Evolutionary conservation across 148 eudicot genomes (phyloP).

Genomic region (Silene conica): DNA sequence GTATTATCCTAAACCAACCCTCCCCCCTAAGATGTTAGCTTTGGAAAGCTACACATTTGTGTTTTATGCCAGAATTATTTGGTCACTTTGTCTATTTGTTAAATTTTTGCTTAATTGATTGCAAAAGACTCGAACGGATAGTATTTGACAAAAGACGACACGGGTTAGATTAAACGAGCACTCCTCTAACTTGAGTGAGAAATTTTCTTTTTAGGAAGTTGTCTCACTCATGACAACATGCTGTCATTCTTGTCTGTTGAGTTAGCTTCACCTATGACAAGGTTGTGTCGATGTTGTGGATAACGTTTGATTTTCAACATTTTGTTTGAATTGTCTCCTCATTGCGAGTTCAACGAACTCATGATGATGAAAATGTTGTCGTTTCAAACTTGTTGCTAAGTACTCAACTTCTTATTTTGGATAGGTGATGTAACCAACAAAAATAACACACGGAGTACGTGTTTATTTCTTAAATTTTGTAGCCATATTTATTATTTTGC

Average conservation of each 20-base stretch:
- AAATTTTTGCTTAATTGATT: background rate
- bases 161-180: background rate
- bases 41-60: background rate
- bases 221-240: background rate
- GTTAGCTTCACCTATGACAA: slow-evolving; percentile 4
- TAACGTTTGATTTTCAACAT: background rate
- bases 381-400: slow-evolving; percentile 4
- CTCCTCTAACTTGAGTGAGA: too few species aligned
- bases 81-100: background rate
- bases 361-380: background rate
- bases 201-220: background rate
- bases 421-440: background rate
- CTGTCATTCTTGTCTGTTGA: background rate
- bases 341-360: background rate
- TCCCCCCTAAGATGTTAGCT: background rate
- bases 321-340: background rate
- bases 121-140: background rate
- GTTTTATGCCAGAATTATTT: background rate
- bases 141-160: background rate
- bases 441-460: too few species aligned
- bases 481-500: background rate
- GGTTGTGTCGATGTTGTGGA: background rate
- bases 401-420: background rate
- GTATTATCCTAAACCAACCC: slow-evolving; percentile 6
- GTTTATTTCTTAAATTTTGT: too few species aligned